Base-by-base conservation (phyloP, 2,329 filamentous ascomycete species). In the Trichophaea hybrida region DNA sequence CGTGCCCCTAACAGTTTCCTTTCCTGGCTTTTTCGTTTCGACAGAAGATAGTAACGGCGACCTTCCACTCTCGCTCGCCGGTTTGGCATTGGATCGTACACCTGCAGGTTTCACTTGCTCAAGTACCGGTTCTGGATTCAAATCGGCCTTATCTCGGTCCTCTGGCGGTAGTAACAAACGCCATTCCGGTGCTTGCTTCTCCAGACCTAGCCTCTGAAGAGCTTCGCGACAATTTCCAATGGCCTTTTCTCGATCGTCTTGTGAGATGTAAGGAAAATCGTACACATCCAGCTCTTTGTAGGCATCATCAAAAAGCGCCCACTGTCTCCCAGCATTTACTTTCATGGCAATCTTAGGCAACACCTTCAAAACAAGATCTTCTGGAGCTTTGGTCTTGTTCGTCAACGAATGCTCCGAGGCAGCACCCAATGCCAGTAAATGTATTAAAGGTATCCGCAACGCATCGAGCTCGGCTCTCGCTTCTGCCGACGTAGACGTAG, bases 261-360 rank as follows among this genome's bases (percentile, higher is more conserved):
- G 60, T 31, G 63, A 65, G 31, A 63, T 63, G 52, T 69, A 69
- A 13, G 64, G 65, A 50, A 69, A 69, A 46, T 65, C 66, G 65
- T 66, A 69, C 15, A 68, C 35, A 48, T 69, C 67, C 54, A 69
- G 59, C n/a, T 69, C 64, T 52, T 65, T 67, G 50, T 68, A 68
- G 52, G 67, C 61, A 13, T 64, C 59, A 49, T 69, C 67, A 15
- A 67, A 61, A 13, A 69, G 57, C 44, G 63, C 57, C 67, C 67
- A 69, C 51, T 67, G 61, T 17, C 63, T 62, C 17, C 64, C 65
- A 32, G 54, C 62, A 37, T 53, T 55, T 35, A 55, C 61, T 35
- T 62, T 64, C 15, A 64, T 65, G n/a, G 59, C 67, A 43, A 69
- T 58, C 33, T 64, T 62, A 32, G 64, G 64, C 17, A 68, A 55